Percentiles rank a stretch among this genome's conserved stretches.
Evolutionary conservation across 2,329 filamentous ascomycete genomes (phyloP).

Genomic region (Diaporthe citriasiana): DNA sequence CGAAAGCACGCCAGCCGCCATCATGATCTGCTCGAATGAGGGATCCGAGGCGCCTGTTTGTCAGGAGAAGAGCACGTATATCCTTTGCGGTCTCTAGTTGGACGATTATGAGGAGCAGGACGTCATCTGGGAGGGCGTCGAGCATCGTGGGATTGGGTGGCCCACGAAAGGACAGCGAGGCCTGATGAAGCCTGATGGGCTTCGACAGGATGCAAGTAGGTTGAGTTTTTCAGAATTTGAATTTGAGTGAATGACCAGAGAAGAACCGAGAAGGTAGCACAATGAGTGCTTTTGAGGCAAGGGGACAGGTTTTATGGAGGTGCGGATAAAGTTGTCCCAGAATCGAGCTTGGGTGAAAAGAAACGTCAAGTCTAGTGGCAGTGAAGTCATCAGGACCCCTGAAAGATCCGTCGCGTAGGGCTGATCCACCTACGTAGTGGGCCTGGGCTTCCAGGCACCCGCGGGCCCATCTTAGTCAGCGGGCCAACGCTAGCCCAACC

Average conservation of each 20-base stretch:
- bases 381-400: conserved; percentile 34
- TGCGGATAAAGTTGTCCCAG: too few relatives aligned
- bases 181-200: background rate
- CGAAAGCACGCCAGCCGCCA: conserved; percentile 66
- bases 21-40: conserved; percentile 52
- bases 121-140: conserved; percentile 62
- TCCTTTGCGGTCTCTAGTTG: conserved; percentile 64
- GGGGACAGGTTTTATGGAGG: background rate
- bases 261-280: too few relatives aligned
- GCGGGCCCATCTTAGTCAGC: conserved; percentile 25
- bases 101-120: conserved; percentile 63
- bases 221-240: background rate
- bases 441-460: background rate
- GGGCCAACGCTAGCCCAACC: background rate
- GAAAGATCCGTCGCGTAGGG: background rate
- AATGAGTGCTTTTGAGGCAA: background rate
- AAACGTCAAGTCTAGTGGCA: conserved; percentile 1
- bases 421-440: background rate
- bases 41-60: conserved; percentile 56
- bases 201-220: background rate
- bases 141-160: conserved; percentile 47
- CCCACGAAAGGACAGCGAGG: background rate
- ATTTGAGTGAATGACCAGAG: background rate
- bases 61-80: conserved; percentile 57
- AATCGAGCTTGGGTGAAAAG: background rate